Evolutionary conservation across 2,329 filamentous ascomycete genomes (phyloP).

Genomic region (Calonectria henricotiae): DNA sequence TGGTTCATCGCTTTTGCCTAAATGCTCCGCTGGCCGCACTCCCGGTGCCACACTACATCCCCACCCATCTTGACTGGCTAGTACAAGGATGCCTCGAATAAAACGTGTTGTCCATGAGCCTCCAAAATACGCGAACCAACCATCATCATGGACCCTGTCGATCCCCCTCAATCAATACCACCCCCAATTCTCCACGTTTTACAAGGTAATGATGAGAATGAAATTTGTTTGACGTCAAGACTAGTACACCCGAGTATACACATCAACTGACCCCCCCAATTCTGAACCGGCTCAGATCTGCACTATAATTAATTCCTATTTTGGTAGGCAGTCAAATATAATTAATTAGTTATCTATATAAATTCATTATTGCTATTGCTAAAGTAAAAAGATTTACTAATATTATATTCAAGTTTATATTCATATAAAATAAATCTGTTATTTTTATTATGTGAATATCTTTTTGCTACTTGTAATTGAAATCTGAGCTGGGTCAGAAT

Average conservation of each 20-base stretch:
- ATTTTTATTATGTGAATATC: too few species aligned
- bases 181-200: constrained; percentile 6
- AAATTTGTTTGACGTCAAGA: not conserved
- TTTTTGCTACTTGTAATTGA: too few species aligned
- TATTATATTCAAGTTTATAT: too few species aligned
- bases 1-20: constrained; percentile 30
- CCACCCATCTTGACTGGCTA: constrained; percentile 22
- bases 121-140: constrained; percentile 33
- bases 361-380: too few species aligned
- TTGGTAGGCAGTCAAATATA: too few species aligned
- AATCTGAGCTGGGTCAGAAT: too few species aligned
- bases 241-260: not conserved
- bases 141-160: constrained; percentile 34
- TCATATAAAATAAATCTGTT: too few species aligned
- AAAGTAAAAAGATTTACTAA: too few species aligned
- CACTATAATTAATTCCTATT: too few species aligned
- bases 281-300: too few species aligned
- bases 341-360: too few species aligned
- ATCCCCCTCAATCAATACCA: constrained; percentile 34
- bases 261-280: too few species aligned
- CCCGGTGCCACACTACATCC: constrained; percentile 19
- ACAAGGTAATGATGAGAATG: not conserved
- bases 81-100: constrained; percentile 15
- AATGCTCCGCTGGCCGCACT: constrained; percentile 8
- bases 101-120: constrained; percentile 29